Evolutionary conservation across 2,329 filamentous ascomycete genomes (phyloP).

Genomic region (Chrysoporthe puriensis): DNA sequence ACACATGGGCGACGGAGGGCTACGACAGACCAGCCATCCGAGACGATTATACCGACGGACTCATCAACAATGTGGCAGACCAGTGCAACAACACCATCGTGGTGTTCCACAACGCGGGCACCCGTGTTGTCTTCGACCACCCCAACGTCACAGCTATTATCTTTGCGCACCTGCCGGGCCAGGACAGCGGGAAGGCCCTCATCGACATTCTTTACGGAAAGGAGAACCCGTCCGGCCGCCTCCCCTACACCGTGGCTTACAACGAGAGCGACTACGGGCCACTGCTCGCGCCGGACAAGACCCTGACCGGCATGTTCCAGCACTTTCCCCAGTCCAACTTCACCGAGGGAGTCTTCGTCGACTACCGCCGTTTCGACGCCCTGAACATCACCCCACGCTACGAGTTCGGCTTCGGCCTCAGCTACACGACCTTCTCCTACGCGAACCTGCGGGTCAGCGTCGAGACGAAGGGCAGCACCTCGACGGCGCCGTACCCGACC

Average conservation of each 20-base stretch:
- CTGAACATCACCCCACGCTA: conserved; percentile 53
- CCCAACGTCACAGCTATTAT: conserved; percentile 66
- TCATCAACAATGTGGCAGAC: conserved; percentile 60
- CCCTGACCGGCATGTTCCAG: conserved; percentile 47
- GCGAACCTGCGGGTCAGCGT: conserved; percentile 43
- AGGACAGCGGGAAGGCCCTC: conserved; percentile 61
- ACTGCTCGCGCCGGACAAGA: conserved; percentile 45
- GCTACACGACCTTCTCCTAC: conserved; percentile 58
- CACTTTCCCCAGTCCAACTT: conserved; percentile 57
- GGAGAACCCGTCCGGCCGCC: conserved; percentile 57
- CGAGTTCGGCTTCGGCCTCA: conserved; percentile 60
- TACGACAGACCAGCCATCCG: conserved; percentile 63
- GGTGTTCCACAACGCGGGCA: conserved; percentile 66
- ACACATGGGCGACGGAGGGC: conserved; percentile 73
- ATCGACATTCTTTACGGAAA: conserved; percentile 62
- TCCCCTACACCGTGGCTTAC: conserved; percentile 64
- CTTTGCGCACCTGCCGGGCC: conserved; percentile 66
- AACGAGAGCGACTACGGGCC: conserved; percentile 59
- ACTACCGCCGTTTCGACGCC: conserved; percentile 59
- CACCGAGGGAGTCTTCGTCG: conserved; percentile 53
- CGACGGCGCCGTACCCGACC: conserved; percentile 40
- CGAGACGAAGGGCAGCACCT: conserved; percentile 31
- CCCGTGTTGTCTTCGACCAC: conserved; percentile 64
- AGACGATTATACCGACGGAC: conserved; percentile 66
- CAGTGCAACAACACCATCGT: conserved; percentile 67